Conservation (phyloP, 148 eudicot genomes). For the Pouteria glomerata region DNA sequence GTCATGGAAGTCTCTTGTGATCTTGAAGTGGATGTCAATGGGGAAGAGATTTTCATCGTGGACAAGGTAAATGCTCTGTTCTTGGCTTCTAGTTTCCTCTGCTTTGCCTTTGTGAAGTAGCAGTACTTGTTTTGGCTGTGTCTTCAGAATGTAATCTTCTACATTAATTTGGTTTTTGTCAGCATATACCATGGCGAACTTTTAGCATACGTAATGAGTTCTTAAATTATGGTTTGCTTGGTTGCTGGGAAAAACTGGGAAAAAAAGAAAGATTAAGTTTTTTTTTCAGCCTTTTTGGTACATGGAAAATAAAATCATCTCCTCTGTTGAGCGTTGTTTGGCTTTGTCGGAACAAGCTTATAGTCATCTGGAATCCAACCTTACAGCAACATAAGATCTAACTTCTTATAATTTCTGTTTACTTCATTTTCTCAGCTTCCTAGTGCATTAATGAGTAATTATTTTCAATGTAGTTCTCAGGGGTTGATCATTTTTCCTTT, state of each 20-base stretch:
- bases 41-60: constrained; percentile 72
- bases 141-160: neutral
- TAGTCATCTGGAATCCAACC: neutral
- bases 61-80: constrained; percentile 53
- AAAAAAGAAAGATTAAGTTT: neutral
- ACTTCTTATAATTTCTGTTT: no score
- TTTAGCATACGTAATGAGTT: neutral
- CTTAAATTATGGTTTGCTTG: neutral
- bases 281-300: neutral
- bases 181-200: neutral
- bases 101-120: neutral
- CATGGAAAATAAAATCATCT: neutral
- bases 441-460: neutral
- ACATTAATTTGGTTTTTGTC: neutral
- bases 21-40: constrained; percentile 87
- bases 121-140: neutral
- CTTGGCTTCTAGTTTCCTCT: constrained; percentile 6
- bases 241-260: neutral
- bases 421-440: neutral
- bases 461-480: neutral
- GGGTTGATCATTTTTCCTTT: neutral
- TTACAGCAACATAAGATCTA: no score
- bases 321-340: neutral
- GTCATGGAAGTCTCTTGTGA: constrained; percentile 43
- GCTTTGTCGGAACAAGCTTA: neutral